A percentile compares a stretch with the other conserved stretches of the same genome.
Evolutionary conservation across 176 grass and related monocot species (phyloP).

Genomic region (Melocanna baccifera): DNA sequence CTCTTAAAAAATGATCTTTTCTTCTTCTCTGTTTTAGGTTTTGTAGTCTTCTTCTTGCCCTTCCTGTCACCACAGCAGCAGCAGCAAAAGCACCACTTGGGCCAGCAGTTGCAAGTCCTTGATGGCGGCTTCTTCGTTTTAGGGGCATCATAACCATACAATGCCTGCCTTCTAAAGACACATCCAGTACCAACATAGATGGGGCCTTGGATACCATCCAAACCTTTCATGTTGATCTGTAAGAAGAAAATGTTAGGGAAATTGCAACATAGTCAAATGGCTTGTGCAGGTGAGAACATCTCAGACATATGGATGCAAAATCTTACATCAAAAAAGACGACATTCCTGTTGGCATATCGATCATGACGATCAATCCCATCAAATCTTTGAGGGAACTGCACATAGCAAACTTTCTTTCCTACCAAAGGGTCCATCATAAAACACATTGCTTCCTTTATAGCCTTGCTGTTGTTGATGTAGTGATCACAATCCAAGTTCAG

Average conservation of each 20-base stretch:
- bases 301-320: background rate
- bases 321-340: conserved; percentile 93
- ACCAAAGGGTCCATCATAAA: conserved; percentile 97
- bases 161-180: conserved; percentile 72
- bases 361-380: conserved; percentile 90
- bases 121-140: conserved; percentile 82
- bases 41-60: conserved; percentile 57
- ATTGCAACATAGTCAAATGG: background rate
- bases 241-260: background rate
- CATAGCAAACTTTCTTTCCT: conserved; percentile 84
- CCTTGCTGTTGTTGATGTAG: conserved; percentile 88
- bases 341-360: conserved; percentile 90
- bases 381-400: conserved; percentile 91
- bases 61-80: conserved; percentile 50
- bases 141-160: conserved; percentile 85
- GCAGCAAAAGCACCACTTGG: conserved; percentile 75
- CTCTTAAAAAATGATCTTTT: conserved; percentile 57
- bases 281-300: background rate
- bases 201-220: conserved; percentile 94
- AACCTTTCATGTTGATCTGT: conserved; percentile 98
- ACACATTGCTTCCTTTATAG: conserved; percentile 90
- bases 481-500: conserved; percentile 97
- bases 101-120: conserved; percentile 87
- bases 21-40: conserved; percentile 67
- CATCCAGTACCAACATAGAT: conserved; percentile 96